Base-by-base conservation (phyloP, 2,329 filamentous ascomycete species). In the Talaromyces sp. region DNA sequence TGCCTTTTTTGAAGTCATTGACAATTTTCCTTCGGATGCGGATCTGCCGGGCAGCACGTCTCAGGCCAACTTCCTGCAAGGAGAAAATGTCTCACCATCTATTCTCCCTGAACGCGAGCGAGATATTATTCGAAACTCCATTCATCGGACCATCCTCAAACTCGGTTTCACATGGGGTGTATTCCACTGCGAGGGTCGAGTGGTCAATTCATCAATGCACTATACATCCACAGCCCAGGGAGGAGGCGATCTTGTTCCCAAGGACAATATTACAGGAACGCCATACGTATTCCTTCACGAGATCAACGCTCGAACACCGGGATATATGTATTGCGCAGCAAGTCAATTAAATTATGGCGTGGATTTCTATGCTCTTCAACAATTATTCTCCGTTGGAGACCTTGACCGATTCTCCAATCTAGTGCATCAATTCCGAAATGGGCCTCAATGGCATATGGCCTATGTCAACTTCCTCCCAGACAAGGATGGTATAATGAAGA, bases 1-100 rank as follows among this genome's bases (percentile, higher is more conserved):
- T 1, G 63, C 81, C 4, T 82, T 80, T 67, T 75, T 68, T 64
- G 77, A 82, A 39, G 68, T 80, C 3, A 67, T 68, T 7, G 79
- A 82, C 62, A 74, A 80, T 54, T 77, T 79, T 60, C 79, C 80
- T 6, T 72, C 69, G 49, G 59, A 62, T 2, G 78, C 65, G 2
- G 74, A 78, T 49, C 54, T 33, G 3, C 60, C 61, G 8, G 50
- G 39, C 3, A 62, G 11, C 22, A 16, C 9, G 24, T 14, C 13
- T 1, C 11, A 39, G 8, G 63, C 62, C 19, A 61, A 45, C n/a
- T 74, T 74, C 45, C 19, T 63, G 11, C 72, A 74, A 50, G 60
- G 60, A 3, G 63, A 33, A 1, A 68, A 45, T 13, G 47, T 72
- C 8, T 65, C 60, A 10, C 73, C 73, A 6, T 70, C 70, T 9